A percentile compares a stretch with the other conserved stretches of the same genome.
Conservation (phyloP, 2,329 filamentous ascomycete species). For the Conoideocrella luteorostrata region DNA sequence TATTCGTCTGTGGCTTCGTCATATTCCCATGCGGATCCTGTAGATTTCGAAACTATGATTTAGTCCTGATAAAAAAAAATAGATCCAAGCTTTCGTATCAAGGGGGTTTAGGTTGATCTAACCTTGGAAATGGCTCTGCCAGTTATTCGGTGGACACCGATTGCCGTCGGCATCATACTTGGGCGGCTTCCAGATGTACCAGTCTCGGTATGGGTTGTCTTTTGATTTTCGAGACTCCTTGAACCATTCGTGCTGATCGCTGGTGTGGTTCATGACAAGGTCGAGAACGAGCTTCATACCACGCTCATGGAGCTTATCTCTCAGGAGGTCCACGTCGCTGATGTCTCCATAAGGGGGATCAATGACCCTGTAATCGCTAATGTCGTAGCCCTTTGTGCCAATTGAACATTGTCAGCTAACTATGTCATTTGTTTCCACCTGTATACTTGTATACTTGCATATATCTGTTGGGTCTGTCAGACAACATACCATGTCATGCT, state of each 20-base stretch:
- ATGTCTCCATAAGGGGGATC: constrained; percentile 62
- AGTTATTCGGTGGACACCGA: constrained; percentile 56
- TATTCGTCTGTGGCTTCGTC: constrained; percentile 43
- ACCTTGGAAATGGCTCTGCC: constrained; percentile 36
- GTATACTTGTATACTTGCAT: too few relatives aligned
- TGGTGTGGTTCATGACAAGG: constrained; percentile 68
- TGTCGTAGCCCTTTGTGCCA: constrained; percentile 53
- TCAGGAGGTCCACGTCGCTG: constrained; percentile 58
- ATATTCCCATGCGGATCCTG: constrained; percentile 38
- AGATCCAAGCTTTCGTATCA: too few relatives aligned
- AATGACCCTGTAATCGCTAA: constrained; percentile 61
- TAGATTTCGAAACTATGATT: neutral
- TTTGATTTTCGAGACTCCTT: constrained; percentile 47
- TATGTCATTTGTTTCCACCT: too few relatives aligned
- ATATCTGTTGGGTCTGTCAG: too few relatives aligned
- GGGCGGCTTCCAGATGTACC: constrained; percentile 61
- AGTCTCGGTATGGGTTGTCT: constrained; percentile 49
- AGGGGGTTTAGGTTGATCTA: too few relatives aligned
- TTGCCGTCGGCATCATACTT: constrained; percentile 50
- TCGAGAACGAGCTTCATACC: constrained; percentile 67
- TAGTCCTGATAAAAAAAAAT: too few relatives aligned
- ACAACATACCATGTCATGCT: constrained; percentile 52
- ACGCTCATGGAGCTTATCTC: constrained; percentile 51
- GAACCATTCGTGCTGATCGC: constrained; percentile 52
- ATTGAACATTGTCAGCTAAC: neutral